Evolutionary conservation across 345 rosid genomes (phyloP), one percentile per base, ranked within the genome.

Genomic region (Anacardium occidentale): DNA sequence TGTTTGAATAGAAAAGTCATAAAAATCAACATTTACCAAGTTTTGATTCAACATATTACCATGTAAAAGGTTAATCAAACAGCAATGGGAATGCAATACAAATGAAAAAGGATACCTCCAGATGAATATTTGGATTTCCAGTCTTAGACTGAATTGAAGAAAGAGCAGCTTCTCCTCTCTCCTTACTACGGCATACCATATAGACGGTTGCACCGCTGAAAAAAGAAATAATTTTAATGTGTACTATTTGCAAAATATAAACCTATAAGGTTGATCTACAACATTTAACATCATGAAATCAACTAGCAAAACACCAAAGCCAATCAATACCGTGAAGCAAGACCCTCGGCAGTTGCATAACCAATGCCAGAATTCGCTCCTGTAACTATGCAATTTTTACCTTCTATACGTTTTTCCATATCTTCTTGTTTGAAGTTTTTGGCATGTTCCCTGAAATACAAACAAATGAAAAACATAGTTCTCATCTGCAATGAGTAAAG

Each of bases 291-390:
- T 48, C 40, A 37, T 57, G 44, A 56, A 68, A 76, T 1, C 32
- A 55, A 58, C 71, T 13, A 64, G 69, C 9, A 51, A 59, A 76
- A 55, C 25, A 29, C 8, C 32, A 26, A 59, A 58, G 54, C 29
- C n/a, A 21, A 76, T 61, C 76, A 69, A 42, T 71, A 91, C 98
- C 94, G 87, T n/a, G 95, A 85, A 80, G 98, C 98, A 80, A 91
- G 92, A 59, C 90, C 95, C 85, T 94, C 92, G 3, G 97, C 93
- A 21, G 97, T 77, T 7, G 98, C 92, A 79, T 74, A 94, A 70
- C 98, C 98, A 75, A 91, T 84, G 68, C 97, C 98, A 24, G 98
- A 85, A 77, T 91, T 94, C 5, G 95, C 98, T 69, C 98, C 97
- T 2, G 98, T 94, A n/a, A 91, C 97, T 9, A 94, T 71, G 80